Conservation (phyloP, 2,329 filamentous ascomycete species). For the Aspergillus udagawae region DNA sequence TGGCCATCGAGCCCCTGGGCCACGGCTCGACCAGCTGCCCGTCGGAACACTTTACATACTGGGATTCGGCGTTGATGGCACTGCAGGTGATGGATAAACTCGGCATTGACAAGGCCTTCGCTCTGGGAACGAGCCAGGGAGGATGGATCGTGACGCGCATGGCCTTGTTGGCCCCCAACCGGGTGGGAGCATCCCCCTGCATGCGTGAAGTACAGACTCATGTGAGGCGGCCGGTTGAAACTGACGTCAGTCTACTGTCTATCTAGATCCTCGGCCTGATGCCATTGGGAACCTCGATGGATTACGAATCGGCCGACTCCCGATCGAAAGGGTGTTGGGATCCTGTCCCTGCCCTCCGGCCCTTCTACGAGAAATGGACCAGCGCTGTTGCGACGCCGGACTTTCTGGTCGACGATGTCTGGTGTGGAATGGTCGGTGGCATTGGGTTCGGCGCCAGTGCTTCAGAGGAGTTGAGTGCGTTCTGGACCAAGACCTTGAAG, state of each 20-base stretch:
- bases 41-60: conserved; percentile 50
- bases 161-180: conserved; percentile 49
- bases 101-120: conserved; percentile 43
- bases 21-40: conserved; percentile 48
- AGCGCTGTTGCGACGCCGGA: conserved; percentile 35
- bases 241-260: not conserved
- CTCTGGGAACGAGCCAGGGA: conserved; percentile 51
- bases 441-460: conserved; percentile 46
- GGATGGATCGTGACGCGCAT: conserved; percentile 52
- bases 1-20: conserved; percentile 53
- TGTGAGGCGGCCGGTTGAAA: not conserved
- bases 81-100: conserved; percentile 52
- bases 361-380: conserved; percentile 40
- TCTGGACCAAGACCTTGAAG: conserved; percentile 45
- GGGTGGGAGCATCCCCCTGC: conserved; percentile 24
- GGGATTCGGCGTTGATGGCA: conserved; percentile 53
- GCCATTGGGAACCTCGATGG: conserved; percentile 51
- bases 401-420: conserved; percentile 42
- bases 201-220: not conserved
- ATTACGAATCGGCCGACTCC: conserved; percentile 45
- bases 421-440: conserved; percentile 44
- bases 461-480: conserved; percentile 34
- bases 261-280: conserved; percentile 48
- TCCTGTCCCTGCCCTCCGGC: conserved; percentile 28
- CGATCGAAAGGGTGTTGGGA: conserved; percentile 49